A percentile compares a stretch with the other conserved stretches of the same genome.
Conservation (phyloP, 2,329 filamentous ascomycete species). For the Paraconiothyrium sp. region DNA sequence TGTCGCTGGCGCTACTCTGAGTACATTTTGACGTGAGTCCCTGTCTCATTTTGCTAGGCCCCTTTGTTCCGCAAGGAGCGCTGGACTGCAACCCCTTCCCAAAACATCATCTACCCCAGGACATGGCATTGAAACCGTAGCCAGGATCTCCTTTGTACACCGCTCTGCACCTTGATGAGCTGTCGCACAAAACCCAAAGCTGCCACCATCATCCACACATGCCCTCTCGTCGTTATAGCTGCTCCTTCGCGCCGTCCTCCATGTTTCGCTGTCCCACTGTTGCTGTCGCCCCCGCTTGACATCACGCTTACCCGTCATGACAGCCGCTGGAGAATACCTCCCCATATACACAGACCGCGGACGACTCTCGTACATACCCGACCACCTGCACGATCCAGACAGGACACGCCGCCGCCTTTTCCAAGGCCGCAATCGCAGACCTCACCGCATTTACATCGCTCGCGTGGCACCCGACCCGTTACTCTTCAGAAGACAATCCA, state of each 20-base stretch:
- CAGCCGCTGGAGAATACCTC: conserved; percentile 44
- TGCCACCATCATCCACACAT: conserved; percentile 22
- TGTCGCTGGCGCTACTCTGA: conserved; percentile 33
- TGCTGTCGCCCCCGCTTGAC: conserved; percentile 22
- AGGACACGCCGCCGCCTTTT: conserved; percentile 51
- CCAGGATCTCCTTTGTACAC: conserved; percentile 47
- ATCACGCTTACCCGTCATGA: conserved; percentile 45
- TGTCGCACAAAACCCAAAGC: conserved; percentile 37
- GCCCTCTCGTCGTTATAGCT: conserved; percentile 23
- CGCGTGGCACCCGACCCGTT: conserved; percentile 58
- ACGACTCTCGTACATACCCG: conserved; percentile 50
- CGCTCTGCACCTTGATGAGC: conserved; percentile 39
- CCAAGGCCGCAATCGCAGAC: conserved; percentile 61
- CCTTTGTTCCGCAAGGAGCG: conserved; percentile 44
- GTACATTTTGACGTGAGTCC: conserved; percentile 41
- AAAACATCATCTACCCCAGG: conserved; percentile 39
- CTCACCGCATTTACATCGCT: conserved; percentile 66
- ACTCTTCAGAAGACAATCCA: conserved; percentile 40
- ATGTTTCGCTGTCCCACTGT: conserved; percentile 15
- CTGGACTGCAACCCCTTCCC: conserved; percentile 38
- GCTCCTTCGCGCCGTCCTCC: conserved; percentile 12
- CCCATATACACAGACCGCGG: conserved; percentile 50
- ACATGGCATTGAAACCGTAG: conserved; percentile 43
- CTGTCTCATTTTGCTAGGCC: conserved; percentile 46
- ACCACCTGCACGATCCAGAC: conserved; percentile 41